Evolutionary conservation across 2,329 filamentous ascomycete genomes (phyloP).

Genomic region (Aspergillus sp.): DNA sequence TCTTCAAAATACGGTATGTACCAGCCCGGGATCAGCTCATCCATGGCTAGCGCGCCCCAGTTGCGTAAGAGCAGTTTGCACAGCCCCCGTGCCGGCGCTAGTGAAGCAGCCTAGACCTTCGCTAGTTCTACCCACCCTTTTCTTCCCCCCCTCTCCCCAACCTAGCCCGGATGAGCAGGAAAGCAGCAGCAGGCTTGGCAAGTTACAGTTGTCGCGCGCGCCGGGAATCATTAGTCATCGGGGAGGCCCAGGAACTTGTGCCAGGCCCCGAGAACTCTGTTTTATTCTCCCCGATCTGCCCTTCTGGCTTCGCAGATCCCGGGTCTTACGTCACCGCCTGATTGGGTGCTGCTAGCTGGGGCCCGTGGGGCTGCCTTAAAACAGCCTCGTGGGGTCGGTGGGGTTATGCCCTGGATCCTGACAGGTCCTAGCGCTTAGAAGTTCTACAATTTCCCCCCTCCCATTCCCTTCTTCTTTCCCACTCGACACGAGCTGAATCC

Average conservation of each 20-base stretch:
- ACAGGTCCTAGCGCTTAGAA: conserved; percentile 17
- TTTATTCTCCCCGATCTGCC: conserved; percentile 18
- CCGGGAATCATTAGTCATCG: conserved; percentile 14
- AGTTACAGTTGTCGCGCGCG: conserved; percentile 1
- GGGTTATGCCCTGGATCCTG: conserved; percentile 25
- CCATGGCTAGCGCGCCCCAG: conserved; percentile 18
- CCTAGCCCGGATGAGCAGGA: not conserved
- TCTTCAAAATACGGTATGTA: not conserved
- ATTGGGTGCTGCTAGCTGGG: conserved; percentile 8
- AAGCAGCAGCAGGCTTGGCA: not conserved
- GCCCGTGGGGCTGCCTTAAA: conserved; percentile 21
- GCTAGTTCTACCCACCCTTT: not conserved
- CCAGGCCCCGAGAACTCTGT: conserved; percentile 13
- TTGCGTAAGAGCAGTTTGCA: conserved; percentile 32
- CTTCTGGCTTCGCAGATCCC: conserved; percentile 20
- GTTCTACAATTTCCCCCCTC: too few relatives aligned
- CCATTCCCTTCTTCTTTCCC: too few relatives aligned
- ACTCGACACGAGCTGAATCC: conserved; percentile 1
- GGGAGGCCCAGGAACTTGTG: conserved; percentile 18
- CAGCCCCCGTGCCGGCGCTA: conserved; percentile 31
- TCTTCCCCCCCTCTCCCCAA: not conserved
- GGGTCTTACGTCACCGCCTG: not conserved
- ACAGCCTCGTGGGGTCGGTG: conserved; percentile 28
- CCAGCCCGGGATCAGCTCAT: not conserved
- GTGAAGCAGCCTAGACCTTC: conserved; percentile 22